Evolutionary conservation across 306 rosid species (phyloP).

Genomic region (Clitoria ternatea): DNA sequence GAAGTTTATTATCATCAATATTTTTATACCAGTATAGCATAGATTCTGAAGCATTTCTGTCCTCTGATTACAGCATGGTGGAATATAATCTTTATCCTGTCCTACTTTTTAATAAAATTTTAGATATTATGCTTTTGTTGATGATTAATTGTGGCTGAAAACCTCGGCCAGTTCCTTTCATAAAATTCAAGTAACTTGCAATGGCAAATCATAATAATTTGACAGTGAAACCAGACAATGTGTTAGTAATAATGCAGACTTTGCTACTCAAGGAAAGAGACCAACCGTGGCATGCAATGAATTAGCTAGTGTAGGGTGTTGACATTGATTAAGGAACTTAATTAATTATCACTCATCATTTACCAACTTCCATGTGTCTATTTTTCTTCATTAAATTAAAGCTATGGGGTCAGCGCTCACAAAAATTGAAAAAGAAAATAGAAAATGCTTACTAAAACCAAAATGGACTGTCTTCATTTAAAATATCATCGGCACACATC

Average conservation of each 20-base stretch:
- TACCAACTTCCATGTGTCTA: neutral
- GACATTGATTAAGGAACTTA: neutral
- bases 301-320: constrained; percentile 1
- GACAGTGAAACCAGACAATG: neutral
- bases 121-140: neutral
- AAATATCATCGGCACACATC: too few species aligned
- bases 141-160: constrained; percentile 11
- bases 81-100: neutral
- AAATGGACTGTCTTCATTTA: too few species aligned
- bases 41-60: constrained; percentile 9
- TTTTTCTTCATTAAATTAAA: neutral
- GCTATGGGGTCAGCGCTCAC: neutral
- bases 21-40: too few species aligned
- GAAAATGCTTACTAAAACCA: too few species aligned
- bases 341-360: neutral
- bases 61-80: neutral
- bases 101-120: neutral
- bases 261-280: neutral
- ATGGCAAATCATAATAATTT: neutral
- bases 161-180: neutral
- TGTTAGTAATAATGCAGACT: neutral
- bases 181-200: neutral
- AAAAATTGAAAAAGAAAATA: neutral
- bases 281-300: neutral
- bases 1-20: too few species aligned